Conservation (phyloP, 495 filamentous ascomycete species). For the Aspergillus saccharolyticus region DNA sequence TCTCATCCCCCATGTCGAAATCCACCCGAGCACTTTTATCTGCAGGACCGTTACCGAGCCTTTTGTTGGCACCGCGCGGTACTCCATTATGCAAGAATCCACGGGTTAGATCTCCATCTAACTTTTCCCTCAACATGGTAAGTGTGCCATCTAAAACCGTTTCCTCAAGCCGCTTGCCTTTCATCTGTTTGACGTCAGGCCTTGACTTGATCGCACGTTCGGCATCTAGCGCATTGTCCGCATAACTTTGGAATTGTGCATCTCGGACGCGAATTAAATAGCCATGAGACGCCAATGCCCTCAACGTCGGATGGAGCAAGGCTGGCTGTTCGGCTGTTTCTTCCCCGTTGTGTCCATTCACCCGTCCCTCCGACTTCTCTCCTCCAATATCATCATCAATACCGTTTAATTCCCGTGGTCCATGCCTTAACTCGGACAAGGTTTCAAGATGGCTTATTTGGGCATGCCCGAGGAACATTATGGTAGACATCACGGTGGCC, state of each 20-base stretch:
- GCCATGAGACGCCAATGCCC: conserved; percentile 42
- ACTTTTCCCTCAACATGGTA: conserved; percentile 28
- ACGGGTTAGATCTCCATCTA: conserved; percentile 30
- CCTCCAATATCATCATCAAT: conserved; percentile 31
- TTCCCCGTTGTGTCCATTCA: conserved; percentile 21
- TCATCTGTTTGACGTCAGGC: conserved; percentile 40
- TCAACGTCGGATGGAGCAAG: conserved; percentile 41
- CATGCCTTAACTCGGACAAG: conserved; percentile 32
- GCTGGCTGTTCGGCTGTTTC: conserved; percentile 20
- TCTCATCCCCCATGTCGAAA: conserved; percentile 24
- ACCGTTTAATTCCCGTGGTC: conserved; percentile 24
- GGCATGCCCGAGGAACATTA: conserved; percentile 73
- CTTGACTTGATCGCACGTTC: conserved; percentile 34
- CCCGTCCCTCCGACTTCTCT: conserved; percentile 17
- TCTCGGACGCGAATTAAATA: conserved; percentile 45
- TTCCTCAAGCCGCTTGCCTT: conserved; percentile 55
- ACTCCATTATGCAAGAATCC: conserved; percentile 34
- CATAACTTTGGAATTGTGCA: conserved; percentile 46
- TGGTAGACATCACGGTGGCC: conserved; percentile 62
- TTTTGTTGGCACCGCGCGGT: conserved; percentile 36
- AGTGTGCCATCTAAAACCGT: conserved; percentile 40
- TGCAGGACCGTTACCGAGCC: conserved; percentile 16
- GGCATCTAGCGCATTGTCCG: conserved; percentile 47
- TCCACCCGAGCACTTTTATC: conserved; percentile 19
- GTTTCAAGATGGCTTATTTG: conserved; percentile 61